These are phyloP conservation scores for Hortiboletus flavorubellus DNA, from an alignment of 768 basidiomycete genomes.

Conservation along the genomic window DNA sequence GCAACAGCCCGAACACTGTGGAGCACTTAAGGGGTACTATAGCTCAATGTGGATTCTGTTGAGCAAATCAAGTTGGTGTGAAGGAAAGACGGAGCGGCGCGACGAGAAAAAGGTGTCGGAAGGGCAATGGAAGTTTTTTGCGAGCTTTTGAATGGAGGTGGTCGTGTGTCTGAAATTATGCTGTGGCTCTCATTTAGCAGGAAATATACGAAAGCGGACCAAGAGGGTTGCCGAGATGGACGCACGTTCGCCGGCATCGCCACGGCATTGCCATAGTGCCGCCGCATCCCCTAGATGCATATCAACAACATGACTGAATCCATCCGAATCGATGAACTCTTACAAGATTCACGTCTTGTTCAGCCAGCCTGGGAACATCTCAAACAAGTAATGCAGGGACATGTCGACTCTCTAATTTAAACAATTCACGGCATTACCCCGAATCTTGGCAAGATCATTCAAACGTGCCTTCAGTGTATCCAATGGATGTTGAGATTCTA, in stretches of 20 bases:
- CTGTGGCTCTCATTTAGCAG: conserved; percentile 19
- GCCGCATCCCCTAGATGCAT: conserved; percentile 10
- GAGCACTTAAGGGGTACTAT: conserved; percentile 12
- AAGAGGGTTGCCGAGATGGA: conserved; percentile 23
- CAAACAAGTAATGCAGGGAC: conserved; percentile 14
- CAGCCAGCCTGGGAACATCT: conserved; percentile 1
- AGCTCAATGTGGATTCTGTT: conserved; percentile 4
- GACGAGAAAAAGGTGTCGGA: conserved; percentile 5
- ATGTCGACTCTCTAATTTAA: conserved; percentile 22
- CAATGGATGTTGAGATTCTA: background rate
- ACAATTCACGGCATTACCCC: conserved; percentile 26
- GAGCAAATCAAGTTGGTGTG: background rate
- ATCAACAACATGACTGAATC: conserved; percentile 31
- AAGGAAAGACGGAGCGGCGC: conserved; percentile 8
- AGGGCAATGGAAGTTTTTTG: conserved; percentile 9
- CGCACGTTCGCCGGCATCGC: conserved; percentile 39
- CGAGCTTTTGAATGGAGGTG: conserved; percentile 25
- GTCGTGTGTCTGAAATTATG: conserved; percentile 40
- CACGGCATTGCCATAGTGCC: conserved; percentile 19
- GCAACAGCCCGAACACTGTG: conserved; percentile 1
- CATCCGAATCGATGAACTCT: conserved; percentile 11
- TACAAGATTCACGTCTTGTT: background rate
- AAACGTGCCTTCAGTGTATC: background rate
- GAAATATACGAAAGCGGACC: conserved; percentile 23
- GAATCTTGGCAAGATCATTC: conserved; percentile 10